Evolutionary conservation across 345 rosid genomes (phyloP), one percentile per base, ranked within the genome.

Genomic region (Camelina hispida): DNA sequence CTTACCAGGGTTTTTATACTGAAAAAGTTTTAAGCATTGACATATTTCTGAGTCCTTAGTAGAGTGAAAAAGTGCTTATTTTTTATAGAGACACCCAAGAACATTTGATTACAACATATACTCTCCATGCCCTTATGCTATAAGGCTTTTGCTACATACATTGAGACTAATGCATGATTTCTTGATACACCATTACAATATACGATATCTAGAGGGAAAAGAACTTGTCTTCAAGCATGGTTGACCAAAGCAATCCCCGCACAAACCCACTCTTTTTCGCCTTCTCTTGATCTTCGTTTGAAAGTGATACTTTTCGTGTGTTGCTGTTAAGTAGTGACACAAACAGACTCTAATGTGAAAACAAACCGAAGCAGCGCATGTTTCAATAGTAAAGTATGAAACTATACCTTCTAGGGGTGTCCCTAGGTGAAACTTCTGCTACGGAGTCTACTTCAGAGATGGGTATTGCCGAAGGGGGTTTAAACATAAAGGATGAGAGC

Each of bases 401-500:
- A 18, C 2, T 13, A 42, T 71, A 87, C 93, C 90, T 85, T 71
- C 78, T 78, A 34, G 47, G 75, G 2, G 57, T 35, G 18, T 83
- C 85, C 64, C 80, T 85, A 4, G 46, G 8, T 15, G 75, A 58
- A 64, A 75, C 80, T 69, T 73, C 78, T 63, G 77, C 81, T 22
- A n/a, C 68, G 4, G 75, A 72, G 80, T 67, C 75, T 69, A 37
- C 73, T 76, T 77, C 83, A 37, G 28, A 66, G 16, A 81, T 51
- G 18, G 85, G 62, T 54, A 47, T 79, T 20, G 46, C 69, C 17
- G 74, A 16, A 46, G 86, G 82, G 0, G 86, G 60, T 77, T 22
- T 86, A 17, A 55, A 79, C 57, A 95, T 88, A 72, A 95, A 91
- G 15, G 97, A 91, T 37, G 96, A 91, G 62, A 94, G 77, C 79